Evolutionary conservation across 768 basidiomycete species (phyloP).

Genomic region (Galerina marginata): DNA sequence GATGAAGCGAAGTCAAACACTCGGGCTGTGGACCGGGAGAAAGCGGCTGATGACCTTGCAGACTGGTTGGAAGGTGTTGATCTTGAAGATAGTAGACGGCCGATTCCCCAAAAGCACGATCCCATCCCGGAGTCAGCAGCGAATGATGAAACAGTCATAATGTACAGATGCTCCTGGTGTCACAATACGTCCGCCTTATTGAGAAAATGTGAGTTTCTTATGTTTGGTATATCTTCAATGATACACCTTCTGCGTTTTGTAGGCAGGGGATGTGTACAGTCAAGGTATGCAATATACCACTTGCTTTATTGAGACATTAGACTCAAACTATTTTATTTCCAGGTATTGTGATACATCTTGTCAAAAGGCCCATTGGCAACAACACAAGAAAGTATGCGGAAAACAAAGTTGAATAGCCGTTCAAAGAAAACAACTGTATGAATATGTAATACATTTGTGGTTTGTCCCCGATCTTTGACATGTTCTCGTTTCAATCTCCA

Average conservation of each 20-base stretch:
- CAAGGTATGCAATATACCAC: conserved; percentile 17
- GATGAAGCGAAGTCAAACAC: conserved; percentile 28
- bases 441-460: too few relatives aligned
- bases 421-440: too few relatives aligned
- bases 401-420: too few relatives aligned
- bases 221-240: not conserved
- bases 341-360: conserved; percentile 31
- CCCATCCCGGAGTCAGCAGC: conserved; percentile 44
- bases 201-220: conserved; percentile 25
- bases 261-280: conserved; percentile 31
- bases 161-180: conserved; percentile 71
- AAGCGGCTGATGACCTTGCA: conserved; percentile 60
- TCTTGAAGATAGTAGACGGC: conserved; percentile 36
- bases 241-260: not conserved
- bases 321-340: not conserved
- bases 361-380: conserved; percentile 30
- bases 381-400: conserved; percentile 26
- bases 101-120: conserved; percentile 22
- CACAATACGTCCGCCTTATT: conserved; percentile 53
- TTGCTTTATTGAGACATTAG: not conserved
- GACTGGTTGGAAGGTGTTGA: conserved; percentile 60
- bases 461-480: too few relatives aligned
- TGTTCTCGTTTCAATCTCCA: too few relatives aligned
- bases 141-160: conserved; percentile 52
- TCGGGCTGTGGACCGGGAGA: conserved; percentile 36